These are phyloP conservation scores for Osmozyma mogii DNA, from an alignment of 805 yeast genomes.

Conservation along the genomic window DNA sequence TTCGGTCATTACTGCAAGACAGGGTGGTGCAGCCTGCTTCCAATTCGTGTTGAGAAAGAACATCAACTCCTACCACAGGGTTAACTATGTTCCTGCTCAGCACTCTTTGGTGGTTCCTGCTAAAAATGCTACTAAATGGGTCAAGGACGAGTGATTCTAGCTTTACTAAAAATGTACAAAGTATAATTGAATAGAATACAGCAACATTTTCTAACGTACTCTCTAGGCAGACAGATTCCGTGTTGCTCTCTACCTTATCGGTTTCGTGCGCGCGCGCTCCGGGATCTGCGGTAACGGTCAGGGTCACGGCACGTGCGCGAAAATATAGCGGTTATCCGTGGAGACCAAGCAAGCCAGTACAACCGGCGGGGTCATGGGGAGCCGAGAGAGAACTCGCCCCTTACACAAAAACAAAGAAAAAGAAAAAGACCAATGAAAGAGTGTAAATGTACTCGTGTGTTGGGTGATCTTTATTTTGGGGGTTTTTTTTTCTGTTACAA, in stretches of 20 bases:
- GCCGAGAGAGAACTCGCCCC: no score
- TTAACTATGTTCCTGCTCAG: conserved; percentile 73
- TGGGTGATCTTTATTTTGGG: no score
- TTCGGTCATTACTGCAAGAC: conserved; percentile 81
- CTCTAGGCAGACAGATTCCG: background rate
- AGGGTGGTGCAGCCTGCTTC: conserved; percentile 88
- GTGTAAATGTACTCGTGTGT: no score
- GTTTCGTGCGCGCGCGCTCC: conserved; percentile 6
- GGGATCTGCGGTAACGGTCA: conserved; percentile 4
- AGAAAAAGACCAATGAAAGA: no score
- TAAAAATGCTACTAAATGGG: conserved; percentile 51
- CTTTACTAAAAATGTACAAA: background rate
- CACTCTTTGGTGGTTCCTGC: conserved; percentile 60
- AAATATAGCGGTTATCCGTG: background rate
- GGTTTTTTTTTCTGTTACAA: no score
- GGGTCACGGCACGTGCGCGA: background rate
- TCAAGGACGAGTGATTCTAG: conserved; percentile 20
- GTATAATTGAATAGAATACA: no score
- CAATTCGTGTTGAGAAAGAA: conserved; percentile 89
- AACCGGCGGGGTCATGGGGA: no score
- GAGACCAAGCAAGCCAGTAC: no score
- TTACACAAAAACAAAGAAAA: no score
- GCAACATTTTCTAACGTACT: background rate
- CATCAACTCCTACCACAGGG: conserved; percentile 74
- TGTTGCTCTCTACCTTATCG: conserved; percentile 4